A percentile compares a stretch with the other conserved stretches of the same genome.
phyloP scores from a whole-genome alignment of 2,329 filamentous ascomycete genomes.

The Diaporthe citriasiana region DNA sequence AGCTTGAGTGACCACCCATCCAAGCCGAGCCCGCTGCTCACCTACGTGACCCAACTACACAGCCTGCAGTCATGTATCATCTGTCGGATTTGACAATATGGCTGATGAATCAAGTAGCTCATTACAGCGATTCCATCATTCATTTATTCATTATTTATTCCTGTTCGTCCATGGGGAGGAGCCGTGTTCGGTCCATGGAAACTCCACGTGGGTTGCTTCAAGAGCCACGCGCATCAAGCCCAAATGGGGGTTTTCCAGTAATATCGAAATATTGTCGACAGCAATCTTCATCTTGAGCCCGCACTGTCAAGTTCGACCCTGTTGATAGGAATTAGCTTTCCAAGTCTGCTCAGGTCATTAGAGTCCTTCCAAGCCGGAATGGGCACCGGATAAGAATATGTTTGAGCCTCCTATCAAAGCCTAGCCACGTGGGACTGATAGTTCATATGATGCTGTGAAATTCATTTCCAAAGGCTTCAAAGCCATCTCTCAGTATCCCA shows the following conservation, averaged over 20 bases:
- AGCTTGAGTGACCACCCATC: neutral
- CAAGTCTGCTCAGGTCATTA: constrained; percentile 36
- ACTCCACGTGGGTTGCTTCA: neutral
- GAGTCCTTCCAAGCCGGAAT: constrained; percentile 4
- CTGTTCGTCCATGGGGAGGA: neutral
- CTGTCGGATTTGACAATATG: neutral
- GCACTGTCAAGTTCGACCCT: no score
- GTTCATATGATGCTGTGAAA: neutral
- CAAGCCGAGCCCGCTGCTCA: neutral
- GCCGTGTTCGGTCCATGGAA: neutral
- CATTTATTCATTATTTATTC: no score
- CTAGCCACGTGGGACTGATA: neutral
- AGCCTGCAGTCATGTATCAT: neutral
- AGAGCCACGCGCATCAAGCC: neutral
- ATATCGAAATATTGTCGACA: neutral
- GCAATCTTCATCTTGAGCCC: neutral
- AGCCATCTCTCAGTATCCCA: no score
- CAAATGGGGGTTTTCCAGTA: no score
- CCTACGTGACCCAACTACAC: neutral
- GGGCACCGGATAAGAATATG: neutral
- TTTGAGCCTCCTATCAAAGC: neutral
- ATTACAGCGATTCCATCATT: no score
- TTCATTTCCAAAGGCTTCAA: neutral
- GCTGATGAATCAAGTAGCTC: neutral
- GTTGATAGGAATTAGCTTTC: neutral